A percentile compares a stretch with the other conserved stretches of the same genome.
phyloP scores from a whole-genome alignment of 345 rosid genomes.

The Sonneratia caseolaris region DNA sequence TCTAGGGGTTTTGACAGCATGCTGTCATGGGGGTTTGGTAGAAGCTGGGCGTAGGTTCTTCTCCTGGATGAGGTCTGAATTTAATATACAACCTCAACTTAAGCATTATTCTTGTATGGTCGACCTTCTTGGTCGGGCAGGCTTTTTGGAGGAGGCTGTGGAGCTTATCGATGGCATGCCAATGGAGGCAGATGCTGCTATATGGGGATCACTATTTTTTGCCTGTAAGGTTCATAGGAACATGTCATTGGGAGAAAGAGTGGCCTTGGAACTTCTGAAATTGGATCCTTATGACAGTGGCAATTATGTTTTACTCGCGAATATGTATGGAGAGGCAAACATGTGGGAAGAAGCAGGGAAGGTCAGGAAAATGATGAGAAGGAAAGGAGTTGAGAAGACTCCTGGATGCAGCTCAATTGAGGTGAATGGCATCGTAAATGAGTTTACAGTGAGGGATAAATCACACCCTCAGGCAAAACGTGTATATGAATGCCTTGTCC shows the following conservation, averaged over 20 bases:
- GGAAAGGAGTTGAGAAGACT: constrained; percentile 65
- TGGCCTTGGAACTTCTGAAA: constrained; percentile 64
- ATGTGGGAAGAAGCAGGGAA: constrained; percentile 61
- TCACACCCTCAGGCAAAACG: constrained; percentile 39
- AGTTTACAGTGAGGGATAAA: constrained; percentile 66
- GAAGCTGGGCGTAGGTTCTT: constrained; percentile 60
- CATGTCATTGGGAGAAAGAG: constrained; percentile 56
- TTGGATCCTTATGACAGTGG: constrained; percentile 76
- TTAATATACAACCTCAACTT: constrained; percentile 38
- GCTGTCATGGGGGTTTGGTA: constrained; percentile 85
- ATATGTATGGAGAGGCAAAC: constrained; percentile 64
- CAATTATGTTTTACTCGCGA: constrained; percentile 63
- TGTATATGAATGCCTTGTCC: constrained; percentile 49
- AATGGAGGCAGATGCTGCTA: constrained; percentile 57
- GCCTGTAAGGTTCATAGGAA: constrained; percentile 67
- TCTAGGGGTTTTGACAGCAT: constrained; percentile 69
- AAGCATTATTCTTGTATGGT: constrained; percentile 92
- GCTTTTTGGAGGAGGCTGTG: constrained; percentile 66
- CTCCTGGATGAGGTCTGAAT: constrained; percentile 53
- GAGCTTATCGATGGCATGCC: constrained; percentile 61
- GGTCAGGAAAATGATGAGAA: constrained; percentile 57
- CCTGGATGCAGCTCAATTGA: constrained; percentile 78
- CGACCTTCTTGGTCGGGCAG: constrained; percentile 80
- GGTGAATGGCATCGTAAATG: constrained; percentile 45
- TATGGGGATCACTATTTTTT: constrained; percentile 80